Evolutionary conservation across 495 filamentous ascomycete genomes (phyloP).

Genomic region (Bacidia rubella): DNA sequence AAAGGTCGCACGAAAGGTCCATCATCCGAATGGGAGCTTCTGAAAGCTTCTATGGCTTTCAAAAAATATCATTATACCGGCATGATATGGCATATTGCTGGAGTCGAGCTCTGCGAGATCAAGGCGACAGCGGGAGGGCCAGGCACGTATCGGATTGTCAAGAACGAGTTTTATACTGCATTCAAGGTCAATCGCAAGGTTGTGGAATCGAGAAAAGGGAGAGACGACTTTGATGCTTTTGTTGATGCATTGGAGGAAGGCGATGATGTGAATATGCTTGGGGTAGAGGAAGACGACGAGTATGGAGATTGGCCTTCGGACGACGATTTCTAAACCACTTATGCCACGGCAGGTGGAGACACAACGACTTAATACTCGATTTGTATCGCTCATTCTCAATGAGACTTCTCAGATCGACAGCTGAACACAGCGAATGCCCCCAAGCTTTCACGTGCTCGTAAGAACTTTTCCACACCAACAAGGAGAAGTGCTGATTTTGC

Average conservation of each 20-base stretch:
- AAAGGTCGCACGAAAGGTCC: slow-evolving; percentile 29
- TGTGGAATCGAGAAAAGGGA: slow-evolving; percentile 5
- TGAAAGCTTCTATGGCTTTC: slow-evolving; percentile 53
- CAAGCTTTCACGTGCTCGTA: no score
- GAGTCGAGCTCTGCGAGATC: slow-evolving; percentile 46
- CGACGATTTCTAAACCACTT: not conserved
- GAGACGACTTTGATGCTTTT: slow-evolving; percentile 1
- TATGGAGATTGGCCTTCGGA: not conserved
- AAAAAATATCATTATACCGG: slow-evolving; percentile 25
- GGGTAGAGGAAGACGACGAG: not conserved
- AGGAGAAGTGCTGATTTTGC: no score
- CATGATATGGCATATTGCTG: slow-evolving; percentile 53
- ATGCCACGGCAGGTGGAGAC: no score
- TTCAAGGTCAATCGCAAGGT: slow-evolving; percentile 12
- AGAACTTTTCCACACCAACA: no score
- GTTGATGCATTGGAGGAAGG: not conserved
- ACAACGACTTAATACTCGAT: no score
- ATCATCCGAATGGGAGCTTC: slow-evolving; percentile 36
- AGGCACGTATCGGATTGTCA: slow-evolving; percentile 7
- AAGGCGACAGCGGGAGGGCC: slow-evolving; percentile 32
- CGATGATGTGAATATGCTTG: not conserved
- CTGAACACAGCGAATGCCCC: no score
- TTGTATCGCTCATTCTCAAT: no score
- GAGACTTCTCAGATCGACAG: no score
- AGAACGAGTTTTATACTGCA: slow-evolving; percentile 4